Evolutionary conservation across 805 yeast genomes (phyloP), one percentile per base, ranked within the genome.

Genomic region (Kuraishia floccosa): DNA sequence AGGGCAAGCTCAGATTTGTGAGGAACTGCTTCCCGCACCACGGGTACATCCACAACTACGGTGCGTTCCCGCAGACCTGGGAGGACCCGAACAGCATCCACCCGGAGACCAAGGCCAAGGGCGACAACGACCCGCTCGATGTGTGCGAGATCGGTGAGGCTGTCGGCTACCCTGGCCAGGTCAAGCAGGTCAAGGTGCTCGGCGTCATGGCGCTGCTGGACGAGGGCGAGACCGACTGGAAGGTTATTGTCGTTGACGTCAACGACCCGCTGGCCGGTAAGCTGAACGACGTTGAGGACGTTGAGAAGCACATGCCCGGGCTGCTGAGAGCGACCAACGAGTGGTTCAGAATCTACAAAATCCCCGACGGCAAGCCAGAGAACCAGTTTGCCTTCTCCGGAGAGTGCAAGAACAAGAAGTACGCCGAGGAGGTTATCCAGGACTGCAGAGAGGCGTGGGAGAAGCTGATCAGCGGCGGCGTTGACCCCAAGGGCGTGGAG

Each of bases 21-120:
- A 79, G 94, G 67, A 91, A 91, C 74, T 76, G 94, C 59, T 89
- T 89, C 84, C 98, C 98, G 32, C 94, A 83, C 68, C 94, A 91
- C 58, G 98, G 98, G 47, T 89, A 91, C 69, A 89, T 89, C 46
- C 95, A 86, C 68, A 91, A 91, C 68, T 89, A 89, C 58, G 98
- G 97, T 58, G 96, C 96, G 30, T 81, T 89, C 73, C 97, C 97
- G 43, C 96, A 89, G 59, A 78, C 86, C 29, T 78, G 86, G 86
- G 86, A 78, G 57, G 83, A 78, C 49, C 83, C 75, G 56, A 72
- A 60, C 47, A 67, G 45, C 53, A 54, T 58, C 52, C 82, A 62
- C 56, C 72, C 74, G 61, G 82, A 71, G 62, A 80, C 72, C 47
- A 74, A 59, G 55, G 75, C 61, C 49, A 72, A 62, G 38, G 91